Conservation (phyloP, 2,329 filamentous ascomycete species). For the Sporothrix protearum region DNA sequence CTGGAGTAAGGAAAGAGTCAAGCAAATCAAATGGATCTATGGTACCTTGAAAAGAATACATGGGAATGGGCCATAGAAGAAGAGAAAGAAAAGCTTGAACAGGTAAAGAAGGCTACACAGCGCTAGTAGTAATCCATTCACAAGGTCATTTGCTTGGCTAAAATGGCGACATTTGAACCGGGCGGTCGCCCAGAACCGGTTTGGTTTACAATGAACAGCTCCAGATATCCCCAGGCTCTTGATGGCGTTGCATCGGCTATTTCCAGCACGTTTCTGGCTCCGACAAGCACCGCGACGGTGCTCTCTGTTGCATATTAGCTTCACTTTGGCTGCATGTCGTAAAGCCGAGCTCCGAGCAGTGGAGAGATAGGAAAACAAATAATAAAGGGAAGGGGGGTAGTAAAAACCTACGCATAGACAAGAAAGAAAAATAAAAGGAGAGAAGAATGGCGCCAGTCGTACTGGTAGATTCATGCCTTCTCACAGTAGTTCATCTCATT, state of each 20-base stretch:
- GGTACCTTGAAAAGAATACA: neutral
- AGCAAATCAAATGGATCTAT: too few relatives aligned
- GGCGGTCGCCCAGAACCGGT: neutral
- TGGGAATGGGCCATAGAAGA: neutral
- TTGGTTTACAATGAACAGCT: neutral
- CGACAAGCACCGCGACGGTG: neutral
- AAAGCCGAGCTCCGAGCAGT: neutral
- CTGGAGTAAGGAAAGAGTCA: neutral
- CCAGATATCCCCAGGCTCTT: neutral
- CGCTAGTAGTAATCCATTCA: neutral
- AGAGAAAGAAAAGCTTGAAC: neutral
- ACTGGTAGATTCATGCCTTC: neutral
- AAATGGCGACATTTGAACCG: slow-evolving; percentile 4
- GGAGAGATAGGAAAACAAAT: too few relatives aligned
- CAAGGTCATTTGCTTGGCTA: neutral
- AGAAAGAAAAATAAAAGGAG: neutral
- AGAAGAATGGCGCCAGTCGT: neutral
- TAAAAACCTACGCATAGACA: too few relatives aligned
- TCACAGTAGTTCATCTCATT: neutral
- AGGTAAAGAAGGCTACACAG: neutral
- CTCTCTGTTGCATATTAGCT: neutral
- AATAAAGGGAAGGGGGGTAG: too few relatives aligned
- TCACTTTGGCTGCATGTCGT: neutral
- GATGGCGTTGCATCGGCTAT: neutral
- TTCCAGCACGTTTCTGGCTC: neutral